Base-by-base conservation (phyloP, 148 eudicot species). In the Salicornia ramosissima region DNA sequence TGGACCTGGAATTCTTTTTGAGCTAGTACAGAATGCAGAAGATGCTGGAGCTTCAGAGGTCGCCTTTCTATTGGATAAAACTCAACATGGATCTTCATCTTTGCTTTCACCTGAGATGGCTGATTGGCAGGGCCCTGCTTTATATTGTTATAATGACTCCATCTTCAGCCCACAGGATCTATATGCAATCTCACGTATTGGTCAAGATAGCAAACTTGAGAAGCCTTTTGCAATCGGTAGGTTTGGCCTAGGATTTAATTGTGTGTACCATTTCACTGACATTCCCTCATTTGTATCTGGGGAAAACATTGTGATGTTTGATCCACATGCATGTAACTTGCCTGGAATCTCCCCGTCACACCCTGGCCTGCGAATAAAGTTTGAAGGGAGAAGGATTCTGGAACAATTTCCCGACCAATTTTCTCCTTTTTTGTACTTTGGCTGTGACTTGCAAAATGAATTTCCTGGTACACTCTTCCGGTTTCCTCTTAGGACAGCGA, bases 361-460 rank as follows among this genome's bases (percentile, higher is more conserved):
- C 78, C 99, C 99, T 78, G 99, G 99, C 26, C 81, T 94, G 74
- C 87, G 99, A 46, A 94, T 94, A 62, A 86, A 89, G 80, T 94
- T 87, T 80, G 87, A 58, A n/a, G 97, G 97, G 47, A 89, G 85
- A 79, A 82, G 72, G 67, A 86, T 94, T 73, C 79, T 94, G 80
- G 99, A 91, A 71, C 99, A 94, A 69, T 94, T 94, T 80, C 99
- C 99, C n/a, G 99, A 94, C 79, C 99, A 94, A 64, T 94, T 94
- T 83, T 80, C 97, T 63, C 99, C 99, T 33, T 94, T 88, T 75
- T 79, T 91, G 73, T 86, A 87, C 81, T 94, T 94, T 74, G 99
- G 97, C 34, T 94, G 99, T 75, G 97, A 94, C 78, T 79, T 94
- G 80, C 90, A 88, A 69, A 82, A 85, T 58, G 78, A 87, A 54